Evolutionary conservation across 257 asterid species (phyloP).

Genomic region (Sherardia arvensis): DNA sequence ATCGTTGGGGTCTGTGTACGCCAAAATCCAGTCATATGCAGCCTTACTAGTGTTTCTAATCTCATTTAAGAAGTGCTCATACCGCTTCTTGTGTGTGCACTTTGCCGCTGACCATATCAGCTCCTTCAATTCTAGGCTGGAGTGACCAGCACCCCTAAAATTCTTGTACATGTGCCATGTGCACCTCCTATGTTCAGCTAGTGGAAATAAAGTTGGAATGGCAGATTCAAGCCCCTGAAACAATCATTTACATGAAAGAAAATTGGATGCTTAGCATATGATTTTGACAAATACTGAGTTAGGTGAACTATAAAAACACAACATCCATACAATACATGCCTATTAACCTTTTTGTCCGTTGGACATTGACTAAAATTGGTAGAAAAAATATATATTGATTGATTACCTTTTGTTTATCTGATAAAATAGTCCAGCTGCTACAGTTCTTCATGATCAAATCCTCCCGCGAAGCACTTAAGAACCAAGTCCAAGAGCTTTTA

Average conservation of each 20-base stretch:
- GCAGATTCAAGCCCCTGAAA: background rate
- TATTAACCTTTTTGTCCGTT: too few relatives aligned
- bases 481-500: background rate
- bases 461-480: background rate
- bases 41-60: background rate
- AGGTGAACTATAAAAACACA: too few relatives aligned
- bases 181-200: background rate
- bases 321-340: too few relatives aligned
- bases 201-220: background rate
- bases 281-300: too few relatives aligned
- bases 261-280: too few relatives aligned
- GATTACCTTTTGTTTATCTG: background rate
- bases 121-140: background rate
- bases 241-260: too few relatives aligned
- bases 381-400: too few relatives aligned
- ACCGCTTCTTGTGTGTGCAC: background rate
- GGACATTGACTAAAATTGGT: too few relatives aligned
- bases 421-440: background rate
- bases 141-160: background rate
- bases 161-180: background rate
- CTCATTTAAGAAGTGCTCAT: accelerated
- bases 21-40: background rate
- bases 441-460: background rate
- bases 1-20: background rate
- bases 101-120: background rate